Evolutionary conservation across 2,329 filamentous ascomycete species (phyloP).

Genomic region (Fusarium irregulare): DNA sequence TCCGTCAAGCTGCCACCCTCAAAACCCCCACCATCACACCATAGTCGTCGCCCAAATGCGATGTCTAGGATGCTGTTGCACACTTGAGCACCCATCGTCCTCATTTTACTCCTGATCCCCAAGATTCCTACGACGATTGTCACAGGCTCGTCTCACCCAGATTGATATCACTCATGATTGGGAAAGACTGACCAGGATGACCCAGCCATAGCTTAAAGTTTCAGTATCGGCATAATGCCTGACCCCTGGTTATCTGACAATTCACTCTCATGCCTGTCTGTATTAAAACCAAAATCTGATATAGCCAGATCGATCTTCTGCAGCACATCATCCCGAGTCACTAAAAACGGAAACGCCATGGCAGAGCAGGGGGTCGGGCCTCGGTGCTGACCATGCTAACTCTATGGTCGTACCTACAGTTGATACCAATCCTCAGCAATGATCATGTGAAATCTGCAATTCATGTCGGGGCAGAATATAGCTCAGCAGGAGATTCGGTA

Average conservation of each 20-base stretch:
- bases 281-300: background rate
- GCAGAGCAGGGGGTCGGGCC: background rate
- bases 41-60: background rate
- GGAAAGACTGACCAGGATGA: constrained; percentile 4
- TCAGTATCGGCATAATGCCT: background rate
- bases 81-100: background rate
- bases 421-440: constrained; percentile 11
- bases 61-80: background rate
- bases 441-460: constrained; percentile 1
- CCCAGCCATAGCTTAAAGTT: constrained; percentile 11
- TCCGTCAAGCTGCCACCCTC: background rate
- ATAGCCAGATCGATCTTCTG: background rate
- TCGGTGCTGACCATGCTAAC: constrained; percentile 13
- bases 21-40: background rate
- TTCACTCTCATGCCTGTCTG: background rate
- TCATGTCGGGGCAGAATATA: background rate
- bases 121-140: constrained; percentile 3
- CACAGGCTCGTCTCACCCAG: constrained; percentile 12
- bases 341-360: constrained; percentile 7
- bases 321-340: constrained; percentile 6
- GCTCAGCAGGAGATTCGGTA: constrained; percentile 4
- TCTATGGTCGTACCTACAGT: constrained; percentile 2
- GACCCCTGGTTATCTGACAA: background rate
- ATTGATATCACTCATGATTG: constrained; percentile 8
- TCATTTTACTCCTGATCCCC: background rate